Conservation (phyloP, 805 yeast species). For the Ogataea degrootiae region DNA sequence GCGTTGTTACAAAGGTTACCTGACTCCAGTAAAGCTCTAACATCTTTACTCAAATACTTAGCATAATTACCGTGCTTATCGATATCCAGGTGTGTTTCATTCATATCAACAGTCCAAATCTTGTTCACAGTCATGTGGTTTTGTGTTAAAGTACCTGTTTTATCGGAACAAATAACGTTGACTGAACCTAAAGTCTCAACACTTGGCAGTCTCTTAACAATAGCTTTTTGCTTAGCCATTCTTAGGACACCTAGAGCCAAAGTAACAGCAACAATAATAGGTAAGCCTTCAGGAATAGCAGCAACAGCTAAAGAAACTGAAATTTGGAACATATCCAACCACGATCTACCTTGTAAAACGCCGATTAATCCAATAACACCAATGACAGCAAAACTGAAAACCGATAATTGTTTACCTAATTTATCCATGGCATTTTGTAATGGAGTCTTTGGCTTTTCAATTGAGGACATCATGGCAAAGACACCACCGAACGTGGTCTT, state of each 20-base stretch:
- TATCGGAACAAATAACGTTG: constrained; percentile 88
- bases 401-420: constrained; percentile 84
- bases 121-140: constrained; percentile 88
- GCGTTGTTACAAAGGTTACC: constrained; percentile 78
- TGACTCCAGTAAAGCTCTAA: constrained; percentile 50
- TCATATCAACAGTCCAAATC: constrained; percentile 70
- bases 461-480: constrained; percentile 90
- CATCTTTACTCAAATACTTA: constrained; percentile 48
- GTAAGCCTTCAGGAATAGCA: constrained; percentile 98
- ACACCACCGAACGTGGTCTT: constrained; percentile 93
- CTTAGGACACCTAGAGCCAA: constrained; percentile 92
- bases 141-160: constrained; percentile 86
- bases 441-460: constrained; percentile 98
- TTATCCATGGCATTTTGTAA: constrained; percentile 93
- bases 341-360: constrained; percentile 82
- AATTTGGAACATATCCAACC: constrained; percentile 98
- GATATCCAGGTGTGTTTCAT: constrained; percentile 32
- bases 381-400: constrained; percentile 80
- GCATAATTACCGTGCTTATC: constrained; percentile 42
- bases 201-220: constrained; percentile 88
- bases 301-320: constrained; percentile 98
- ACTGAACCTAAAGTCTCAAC: constrained; percentile 95
- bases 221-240: constrained; percentile 94
- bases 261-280: constrained; percentile 96
- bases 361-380: constrained; percentile 92